A percentile compares a stretch with the other conserved stretches of the same genome.
These are phyloP conservation scores for Aaosphaeria arxii DNA, from an alignment of 2,329 filamentous ascomycete species.

Conservation along the genomic window DNA sequence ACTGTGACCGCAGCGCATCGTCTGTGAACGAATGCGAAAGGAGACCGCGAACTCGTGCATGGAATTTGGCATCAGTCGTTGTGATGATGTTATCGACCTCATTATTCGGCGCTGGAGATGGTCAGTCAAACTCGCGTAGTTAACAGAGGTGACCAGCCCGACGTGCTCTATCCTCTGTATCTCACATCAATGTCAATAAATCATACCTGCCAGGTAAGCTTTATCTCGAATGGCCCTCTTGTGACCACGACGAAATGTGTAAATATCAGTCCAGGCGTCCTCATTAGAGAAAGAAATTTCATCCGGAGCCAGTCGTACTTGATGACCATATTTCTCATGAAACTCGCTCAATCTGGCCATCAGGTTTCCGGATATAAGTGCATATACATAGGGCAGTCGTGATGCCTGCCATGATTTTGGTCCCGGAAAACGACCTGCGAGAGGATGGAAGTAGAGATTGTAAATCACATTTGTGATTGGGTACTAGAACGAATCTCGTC, in stretches of 20 bases:
- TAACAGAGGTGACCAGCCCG: conserved; percentile 1
- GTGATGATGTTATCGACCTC: conserved; percentile 7
- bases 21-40: conserved; percentile 3
- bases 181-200: not conserved
- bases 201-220: not conserved
- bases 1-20: conserved; percentile 3
- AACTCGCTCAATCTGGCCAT: conserved; percentile 2
- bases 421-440: conserved; percentile 3
- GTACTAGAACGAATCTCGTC: too few species aligned
- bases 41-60: conserved; percentile 7
- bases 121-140: too few species aligned
- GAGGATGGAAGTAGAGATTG: conserved; percentile 5
- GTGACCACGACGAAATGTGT: conserved; percentile 4
- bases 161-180: conserved; percentile 2
- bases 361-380: conserved; percentile 1
- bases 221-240: conserved; percentile 3
- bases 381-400: conserved; percentile 4
- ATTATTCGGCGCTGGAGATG: too few species aligned
- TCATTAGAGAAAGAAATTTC: conserved; percentile 4
- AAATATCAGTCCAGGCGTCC: conserved; percentile 7
- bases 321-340: conserved; percentile 9
- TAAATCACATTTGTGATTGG: not conserved
- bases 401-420: conserved; percentile 7
- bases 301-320: conserved; percentile 3
- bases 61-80: conserved; percentile 4